Evolutionary conservation across 192 early-diverging fungal genomes (phyloP), one percentile per base, ranked within the genome.

Genomic region (Diversispora eburnea): DNA sequence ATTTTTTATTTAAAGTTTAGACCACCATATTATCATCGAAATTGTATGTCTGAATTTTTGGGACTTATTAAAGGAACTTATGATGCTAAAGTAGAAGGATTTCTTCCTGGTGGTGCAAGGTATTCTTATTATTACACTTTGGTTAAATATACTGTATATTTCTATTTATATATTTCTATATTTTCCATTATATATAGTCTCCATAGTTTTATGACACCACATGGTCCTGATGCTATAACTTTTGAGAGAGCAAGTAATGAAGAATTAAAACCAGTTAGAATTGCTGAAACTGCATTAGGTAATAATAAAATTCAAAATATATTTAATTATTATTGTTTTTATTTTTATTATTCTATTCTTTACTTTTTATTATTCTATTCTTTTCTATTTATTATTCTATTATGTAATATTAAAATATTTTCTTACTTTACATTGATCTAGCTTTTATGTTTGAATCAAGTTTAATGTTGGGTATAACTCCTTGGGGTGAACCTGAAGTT

Each of bases 41-140:
- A 98, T 85, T 94, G 88, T 81, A 96, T 96, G 94, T 89, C 92
- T 68, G 97, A 98, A 83, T 98, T 97, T 83, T 96, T 98, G 95
- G 97, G 97, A 17, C 82, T 98, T 61, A 97, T 98, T 73, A 79
- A 80, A 22, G 97, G 97, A 61, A 84, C 84, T 10, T 98, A 98
- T 77, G 97, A 98, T 80, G 97, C 91, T 72, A 98, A 98, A 76
- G 87, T 88, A 54, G 91, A 88, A 52, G 94, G 93, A 15, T 97
- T 98, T 75, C 77, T 91, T 62, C 95, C 97, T 19, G 97, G 97
- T 42, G 97, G 97, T 58, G 95, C 90, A 51, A 91, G 90, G 10
- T 75, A 75, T 67, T 19, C 49, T 20, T 33, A 20, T 8, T 61
- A 17, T 63, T 59, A 8, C 19, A 59, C 3, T 19, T 59, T 17